A percentile compares a stretch with the other conserved stretches of the same genome.
These are phyloP conservation scores for Mortierella sp. DNA, from an alignment of 371 early-diverging fungal species.

Conservation along the genomic window DNA sequence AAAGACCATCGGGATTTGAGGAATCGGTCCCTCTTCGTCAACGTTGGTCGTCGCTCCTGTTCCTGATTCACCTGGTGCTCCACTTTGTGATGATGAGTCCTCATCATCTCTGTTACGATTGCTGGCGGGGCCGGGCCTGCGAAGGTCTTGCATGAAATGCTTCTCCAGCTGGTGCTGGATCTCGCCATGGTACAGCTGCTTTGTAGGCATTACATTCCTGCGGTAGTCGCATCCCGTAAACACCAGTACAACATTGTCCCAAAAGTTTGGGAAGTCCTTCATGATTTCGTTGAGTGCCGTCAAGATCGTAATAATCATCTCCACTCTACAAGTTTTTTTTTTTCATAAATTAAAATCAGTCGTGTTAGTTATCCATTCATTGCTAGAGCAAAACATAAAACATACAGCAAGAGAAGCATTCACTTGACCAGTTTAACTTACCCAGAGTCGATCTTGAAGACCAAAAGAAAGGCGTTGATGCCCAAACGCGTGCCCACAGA, in stretches of 20 bases:
- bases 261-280: constrained; percentile 62
- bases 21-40: background rate
- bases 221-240: constrained; percentile 68
- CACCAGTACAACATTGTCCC: constrained; percentile 67
- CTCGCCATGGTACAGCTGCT: constrained; percentile 48
- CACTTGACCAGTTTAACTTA: constrained; percentile 16
- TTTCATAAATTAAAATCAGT: background rate
- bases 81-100: background rate
- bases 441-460: constrained; percentile 64
- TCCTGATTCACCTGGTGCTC: background rate
- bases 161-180: constrained; percentile 40
- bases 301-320: constrained; percentile 61
- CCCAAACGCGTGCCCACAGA: constrained; percentile 64
- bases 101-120: background rate
- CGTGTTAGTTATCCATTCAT: background rate
- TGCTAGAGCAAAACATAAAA: background rate
- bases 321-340: constrained; percentile 31
- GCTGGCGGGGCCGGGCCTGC: background rate
- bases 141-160: constrained; percentile 39
- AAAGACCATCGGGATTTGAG: constrained; percentile 45
- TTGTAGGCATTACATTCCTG: constrained; percentile 50
- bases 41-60: background rate
- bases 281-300: constrained; percentile 64
- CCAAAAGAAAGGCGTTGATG: constrained; percentile 65
- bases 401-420: background rate